These are phyloP conservation scores for Erysimum cheiri DNA, from an alignment of 441 rosid genomes.

Conservation along the genomic window DNA sequence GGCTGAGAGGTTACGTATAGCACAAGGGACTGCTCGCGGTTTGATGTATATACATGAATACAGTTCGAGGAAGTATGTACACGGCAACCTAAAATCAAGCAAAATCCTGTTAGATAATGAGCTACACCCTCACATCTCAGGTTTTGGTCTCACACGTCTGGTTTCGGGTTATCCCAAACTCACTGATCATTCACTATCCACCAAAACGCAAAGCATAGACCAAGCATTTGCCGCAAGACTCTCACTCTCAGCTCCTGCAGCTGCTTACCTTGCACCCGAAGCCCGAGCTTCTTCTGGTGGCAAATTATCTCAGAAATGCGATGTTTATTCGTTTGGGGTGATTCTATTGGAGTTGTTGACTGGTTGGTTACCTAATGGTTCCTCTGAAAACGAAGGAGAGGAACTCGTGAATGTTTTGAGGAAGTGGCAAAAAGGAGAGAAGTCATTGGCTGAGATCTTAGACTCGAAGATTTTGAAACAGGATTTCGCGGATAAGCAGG, in stretches of 20 bases:
- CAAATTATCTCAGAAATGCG: slow-evolving; percentile 77
- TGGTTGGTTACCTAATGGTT: slow-evolving; percentile 60
- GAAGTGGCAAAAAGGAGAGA: slow-evolving; percentile 65
- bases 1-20: slow-evolving; percentile 75
- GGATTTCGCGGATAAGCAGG: slow-evolving; percentile 67
- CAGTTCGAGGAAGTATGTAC: slow-evolving; percentile 69
- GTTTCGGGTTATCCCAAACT: slow-evolving; percentile 51
- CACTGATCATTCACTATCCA: slow-evolving; percentile 32
- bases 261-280: slow-evolving; percentile 73
- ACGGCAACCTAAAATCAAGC: slow-evolving; percentile 74
- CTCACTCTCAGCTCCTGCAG: slow-evolving; percentile 53
- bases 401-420: slow-evolving; percentile 66
- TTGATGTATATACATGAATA: slow-evolving; percentile 80
- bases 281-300: slow-evolving; percentile 55
- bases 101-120: slow-evolving; percentile 87
- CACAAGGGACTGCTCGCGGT: slow-evolving; percentile 87
- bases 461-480: slow-evolving; percentile 63
- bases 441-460: slow-evolving; percentile 70
- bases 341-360: slow-evolving; percentile 80
- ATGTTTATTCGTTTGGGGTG: slow-evolving; percentile 83
- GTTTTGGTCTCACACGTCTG: slow-evolving; percentile 73
- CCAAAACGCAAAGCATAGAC: slow-evolving; percentile 54
- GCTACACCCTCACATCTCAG: slow-evolving; percentile 69
- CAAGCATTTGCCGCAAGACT: slow-evolving; percentile 50
- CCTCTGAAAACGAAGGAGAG: slow-evolving; percentile 64